A percentile compares a stretch with the other conserved stretches of the same genome.
These are phyloP conservation scores for Hemileia vastatrix DNA, from an alignment of 1,284 basidiomycete species.

Conservation along the genomic window DNA sequence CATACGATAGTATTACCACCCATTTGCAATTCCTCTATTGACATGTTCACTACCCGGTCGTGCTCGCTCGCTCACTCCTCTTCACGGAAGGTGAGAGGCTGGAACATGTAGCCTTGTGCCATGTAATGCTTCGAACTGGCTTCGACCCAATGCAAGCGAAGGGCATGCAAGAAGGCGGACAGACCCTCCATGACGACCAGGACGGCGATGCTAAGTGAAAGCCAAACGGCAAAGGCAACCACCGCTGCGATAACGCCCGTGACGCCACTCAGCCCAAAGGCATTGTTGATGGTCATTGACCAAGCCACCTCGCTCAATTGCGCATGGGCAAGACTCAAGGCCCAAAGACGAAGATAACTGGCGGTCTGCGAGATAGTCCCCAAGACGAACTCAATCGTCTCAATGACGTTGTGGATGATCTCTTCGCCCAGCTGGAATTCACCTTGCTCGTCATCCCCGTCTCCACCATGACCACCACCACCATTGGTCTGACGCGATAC, in stretches of 20 bases:
- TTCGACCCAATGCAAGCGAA: slow-evolving; percentile 82
- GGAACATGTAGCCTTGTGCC: no score
- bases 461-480: neutral
- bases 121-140: no score
- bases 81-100: no score
- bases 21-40: no score
- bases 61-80: no score
- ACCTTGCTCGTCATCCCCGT: slow-evolving; percentile 50
- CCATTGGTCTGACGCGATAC: neutral
- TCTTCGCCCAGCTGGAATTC: slow-evolving; percentile 78
- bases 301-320: slow-evolving; percentile 88
- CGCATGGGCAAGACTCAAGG: slow-evolving; percentile 90
- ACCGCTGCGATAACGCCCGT: slow-evolving; percentile 35
- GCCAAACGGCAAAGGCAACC: slow-evolving; percentile 41
- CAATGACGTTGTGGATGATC: slow-evolving; percentile 91
- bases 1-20: no score
- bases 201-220: no score
- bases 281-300: slow-evolving; percentile 43
- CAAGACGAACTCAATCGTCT: slow-evolving; percentile 96
- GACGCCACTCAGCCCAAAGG: slow-evolving; percentile 41
- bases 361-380: slow-evolving; percentile 98
- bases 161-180: slow-evolving; percentile 87
- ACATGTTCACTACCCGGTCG: no score
- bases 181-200: slow-evolving; percentile 52
- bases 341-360: slow-evolving; percentile 97